Evolutionary conservation across 306 rosid genomes (phyloP).

Genomic region (Prunus fruticosa): DNA sequence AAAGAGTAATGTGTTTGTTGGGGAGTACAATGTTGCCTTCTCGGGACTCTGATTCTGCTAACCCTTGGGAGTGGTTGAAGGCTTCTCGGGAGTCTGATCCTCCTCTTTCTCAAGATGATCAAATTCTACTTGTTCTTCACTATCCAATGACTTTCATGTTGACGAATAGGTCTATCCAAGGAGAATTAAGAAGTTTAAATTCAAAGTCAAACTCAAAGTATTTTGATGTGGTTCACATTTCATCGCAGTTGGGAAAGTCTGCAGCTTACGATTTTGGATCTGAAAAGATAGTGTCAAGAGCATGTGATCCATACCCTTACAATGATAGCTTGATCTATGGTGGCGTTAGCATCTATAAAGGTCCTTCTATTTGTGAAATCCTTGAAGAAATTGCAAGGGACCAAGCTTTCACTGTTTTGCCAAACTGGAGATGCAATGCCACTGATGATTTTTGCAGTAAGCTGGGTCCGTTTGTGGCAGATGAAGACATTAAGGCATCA

Average conservation of each 20-base stretch:
- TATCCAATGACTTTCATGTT: conserved; percentile 66
- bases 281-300: conserved; percentile 53
- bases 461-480: conserved; percentile 70
- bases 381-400: conserved; percentile 61
- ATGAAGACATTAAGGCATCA: conserved; percentile 57
- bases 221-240: conserved; percentile 64
- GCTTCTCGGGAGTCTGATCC: background rate
- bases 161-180: conserved; percentile 60
- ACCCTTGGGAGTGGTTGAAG: conserved; percentile 81
- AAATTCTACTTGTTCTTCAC: conserved; percentile 61
- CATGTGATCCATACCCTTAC: conserved; percentile 78
- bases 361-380: conserved; percentile 57
- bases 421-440: conserved; percentile 82
- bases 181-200: conserved; percentile 77
- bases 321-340: conserved; percentile 38
- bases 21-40: conserved; percentile 76
- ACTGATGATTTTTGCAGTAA: conserved; percentile 70
- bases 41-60: conserved; percentile 51
- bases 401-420: conserved; percentile 62
- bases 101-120: conserved; percentile 67
- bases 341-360: conserved; percentile 50
- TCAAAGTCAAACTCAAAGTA: conserved; percentile 60
- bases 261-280: conserved; percentile 47
- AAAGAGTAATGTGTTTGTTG: conserved; percentile 81
- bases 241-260: conserved; percentile 63